A percentile compares a stretch with the other conserved stretches of the same genome.
Evolutionary conservation across 1,284 basidiomycete species (phyloP).

Genomic region (Rhizoctonia solani): DNA sequence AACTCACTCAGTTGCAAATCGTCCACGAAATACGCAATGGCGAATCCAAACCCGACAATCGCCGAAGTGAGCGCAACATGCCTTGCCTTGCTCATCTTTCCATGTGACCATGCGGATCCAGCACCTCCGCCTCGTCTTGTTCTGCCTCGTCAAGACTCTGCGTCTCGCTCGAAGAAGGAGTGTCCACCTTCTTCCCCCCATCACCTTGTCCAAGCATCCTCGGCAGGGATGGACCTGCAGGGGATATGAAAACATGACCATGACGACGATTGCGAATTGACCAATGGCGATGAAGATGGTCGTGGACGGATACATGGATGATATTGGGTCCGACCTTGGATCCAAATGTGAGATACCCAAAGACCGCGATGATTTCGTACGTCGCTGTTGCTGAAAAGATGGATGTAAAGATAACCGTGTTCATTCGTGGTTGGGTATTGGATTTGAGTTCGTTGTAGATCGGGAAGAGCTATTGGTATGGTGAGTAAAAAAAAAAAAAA

Average conservation of each 20-base stretch:
- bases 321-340: constrained; percentile 87
- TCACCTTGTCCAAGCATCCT: constrained; percentile 88
- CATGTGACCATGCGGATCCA: constrained; percentile 56
- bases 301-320: constrained; percentile 92
- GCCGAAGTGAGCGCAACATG: constrained; percentile 74
- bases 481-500: constrained; percentile 40
- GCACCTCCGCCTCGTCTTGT: constrained; percentile 48
- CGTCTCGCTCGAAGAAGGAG: constrained; percentile 39
- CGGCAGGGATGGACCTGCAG: constrained; percentile 93
- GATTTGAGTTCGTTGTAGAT: constrained; percentile 90
- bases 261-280: constrained; percentile 88
- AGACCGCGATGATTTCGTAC: constrained; percentile 82
- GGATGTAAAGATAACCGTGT: constrained; percentile 81
- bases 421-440: constrained; percentile 84
- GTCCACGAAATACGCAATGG: constrained; percentile 81
- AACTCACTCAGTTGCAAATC: constrained; percentile 79
- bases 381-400: constrained; percentile 79
- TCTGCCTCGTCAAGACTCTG: constrained; percentile 54
- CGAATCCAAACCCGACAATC: constrained; percentile 72
- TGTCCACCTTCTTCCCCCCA: constrained; percentile 40
- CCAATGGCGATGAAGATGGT: constrained; percentile 92
- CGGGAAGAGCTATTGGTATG: constrained; percentile 80
- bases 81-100: constrained; percentile 73
- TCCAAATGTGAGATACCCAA: constrained; percentile 97
- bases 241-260: constrained; percentile 91